Evolutionary conservation across 2,329 filamentous ascomycete species (phyloP).

Genomic region (Phaeosphaeria sp.): DNA sequence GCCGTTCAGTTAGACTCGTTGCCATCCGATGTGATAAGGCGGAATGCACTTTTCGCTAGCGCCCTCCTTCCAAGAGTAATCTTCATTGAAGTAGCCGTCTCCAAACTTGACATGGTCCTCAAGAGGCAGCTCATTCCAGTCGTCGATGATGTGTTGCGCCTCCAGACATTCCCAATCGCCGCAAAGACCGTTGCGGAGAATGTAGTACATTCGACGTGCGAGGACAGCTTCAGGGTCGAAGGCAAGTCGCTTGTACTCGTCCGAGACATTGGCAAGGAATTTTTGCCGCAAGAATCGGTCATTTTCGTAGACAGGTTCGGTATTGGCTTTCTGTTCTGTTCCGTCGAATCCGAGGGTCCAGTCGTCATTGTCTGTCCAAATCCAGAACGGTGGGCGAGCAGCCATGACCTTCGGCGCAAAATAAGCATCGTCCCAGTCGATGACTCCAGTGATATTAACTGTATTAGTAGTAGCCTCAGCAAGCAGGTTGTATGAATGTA

Average conservation of each 20-base stretch:
- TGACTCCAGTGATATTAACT: slow-evolving; percentile 28
- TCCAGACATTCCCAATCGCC: neutral
- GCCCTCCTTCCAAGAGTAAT: neutral
- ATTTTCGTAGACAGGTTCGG: slow-evolving; percentile 6
- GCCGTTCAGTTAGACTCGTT: too few species aligned
- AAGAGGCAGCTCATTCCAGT: slow-evolving; percentile 15
- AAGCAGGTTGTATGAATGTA: slow-evolving; percentile 38
- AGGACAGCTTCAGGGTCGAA: slow-evolving; percentile 32
- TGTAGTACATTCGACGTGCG: slow-evolving; percentile 15
- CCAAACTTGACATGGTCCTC: slow-evolving; percentile 2
- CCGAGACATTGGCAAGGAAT: slow-evolving; percentile 36
- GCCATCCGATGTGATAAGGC: too few species aligned
- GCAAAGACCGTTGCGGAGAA: slow-evolving; percentile 8
- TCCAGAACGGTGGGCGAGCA: slow-evolving; percentile 39
- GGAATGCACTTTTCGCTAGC: neutral
- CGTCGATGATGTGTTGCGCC: slow-evolving; percentile 6
- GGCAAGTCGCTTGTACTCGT: slow-evolving; percentile 28
- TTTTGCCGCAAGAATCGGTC: slow-evolving; percentile 28
- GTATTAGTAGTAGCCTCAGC: slow-evolving; percentile 14
- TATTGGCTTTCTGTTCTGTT: slow-evolving; percentile 24
- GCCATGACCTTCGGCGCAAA: slow-evolving; percentile 42
- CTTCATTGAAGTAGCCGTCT: neutral
- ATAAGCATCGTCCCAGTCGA: slow-evolving; percentile 45
- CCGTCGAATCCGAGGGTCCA: slow-evolving; percentile 9
- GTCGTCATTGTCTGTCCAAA: slow-evolving; percentile 33